phyloP scores from a whole-genome alignment of 805 yeast species.

The Scheffersomyces spartinae region DNA sequence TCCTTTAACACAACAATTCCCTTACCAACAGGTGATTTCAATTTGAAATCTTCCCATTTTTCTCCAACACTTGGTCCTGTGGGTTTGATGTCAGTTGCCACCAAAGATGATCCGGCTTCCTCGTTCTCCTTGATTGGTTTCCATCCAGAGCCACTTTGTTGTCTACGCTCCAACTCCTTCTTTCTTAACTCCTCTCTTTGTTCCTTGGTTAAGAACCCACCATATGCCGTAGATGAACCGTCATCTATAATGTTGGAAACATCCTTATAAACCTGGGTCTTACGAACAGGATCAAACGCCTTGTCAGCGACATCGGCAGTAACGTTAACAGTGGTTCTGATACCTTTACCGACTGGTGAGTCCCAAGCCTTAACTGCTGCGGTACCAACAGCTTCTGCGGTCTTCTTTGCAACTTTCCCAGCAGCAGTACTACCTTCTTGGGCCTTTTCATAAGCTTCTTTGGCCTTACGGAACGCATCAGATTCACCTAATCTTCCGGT shows the following conservation, averaged over 20 bases:
- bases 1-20: slow-evolving; percentile 46
- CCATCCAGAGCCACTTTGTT: slow-evolving; percentile 47
- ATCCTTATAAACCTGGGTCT: slow-evolving; percentile 82
- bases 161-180: slow-evolving; percentile 37
- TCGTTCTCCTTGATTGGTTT: slow-evolving; percentile 67
- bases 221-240: slow-evolving; percentile 80
- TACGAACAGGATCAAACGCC: slow-evolving; percentile 85
- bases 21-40: slow-evolving; percentile 61
- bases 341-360: slow-evolving; percentile 79
- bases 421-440: slow-evolving; percentile 59
- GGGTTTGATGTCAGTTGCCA: slow-evolving; percentile 71
- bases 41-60: slow-evolving; percentile 53
- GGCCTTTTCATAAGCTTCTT: slow-evolving; percentile 83
- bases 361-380: slow-evolving; percentile 94
- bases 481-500: slow-evolving; percentile 90
- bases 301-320: slow-evolving; percentile 83
- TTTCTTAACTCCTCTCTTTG: slow-evolving; percentile 61
- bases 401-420: slow-evolving; percentile 67
- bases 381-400: slow-evolving; percentile 89
- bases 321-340: slow-evolving; percentile 72
- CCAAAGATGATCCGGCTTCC: slow-evolving; percentile 72
- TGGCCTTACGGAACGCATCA: slow-evolving; percentile 86
- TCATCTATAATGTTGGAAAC: slow-evolving; percentile 83
- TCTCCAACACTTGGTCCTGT: slow-evolving; percentile 59
- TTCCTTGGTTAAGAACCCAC: slow-evolving; percentile 84